Conservation (phyloP, 2,329 filamentous ascomycete genomes). For the Cryphonectria japonica region DNA sequence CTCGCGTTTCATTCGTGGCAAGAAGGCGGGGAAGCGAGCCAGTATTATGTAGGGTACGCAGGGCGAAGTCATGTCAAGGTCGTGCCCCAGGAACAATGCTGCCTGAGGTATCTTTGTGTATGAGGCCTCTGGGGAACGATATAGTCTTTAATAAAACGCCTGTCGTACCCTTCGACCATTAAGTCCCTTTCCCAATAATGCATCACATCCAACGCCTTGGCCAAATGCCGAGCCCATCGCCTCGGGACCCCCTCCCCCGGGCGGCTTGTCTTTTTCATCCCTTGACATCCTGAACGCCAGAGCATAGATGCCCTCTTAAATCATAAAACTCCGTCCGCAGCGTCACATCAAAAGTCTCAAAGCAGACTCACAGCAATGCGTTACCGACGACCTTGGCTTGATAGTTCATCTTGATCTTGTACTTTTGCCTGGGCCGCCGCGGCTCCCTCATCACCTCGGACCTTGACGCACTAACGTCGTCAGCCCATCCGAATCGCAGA, state of each 20-base stretch:
- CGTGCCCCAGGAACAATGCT: background rate
- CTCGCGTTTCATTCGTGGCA: conserved; percentile 22
- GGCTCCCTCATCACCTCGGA: conserved; percentile 10
- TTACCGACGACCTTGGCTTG: background rate
- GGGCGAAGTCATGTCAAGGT: background rate
- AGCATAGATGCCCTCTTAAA: background rate
- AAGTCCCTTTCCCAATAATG: background rate
- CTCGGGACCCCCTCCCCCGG: background rate
- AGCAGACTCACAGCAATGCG: conserved; percentile 9
- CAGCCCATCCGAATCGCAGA: background rate
- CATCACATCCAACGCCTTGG: conserved; percentile 14
- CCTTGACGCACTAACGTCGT: background rate
- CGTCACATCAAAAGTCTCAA: background rate
- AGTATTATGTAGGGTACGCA: conserved; percentile 27
- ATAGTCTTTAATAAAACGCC: background rate
- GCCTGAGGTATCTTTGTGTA: background rate
- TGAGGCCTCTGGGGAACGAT: background rate
- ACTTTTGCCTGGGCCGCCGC: background rate
- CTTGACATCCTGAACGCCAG: background rate
- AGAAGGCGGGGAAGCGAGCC: conserved; percentile 26
- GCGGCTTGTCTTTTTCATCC: background rate
- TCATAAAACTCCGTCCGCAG: background rate
- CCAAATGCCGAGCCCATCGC: background rate
- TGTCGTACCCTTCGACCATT: background rate
- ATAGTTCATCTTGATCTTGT: background rate